Evolutionary conservation across 192 early-diverging fungal species (phyloP), one percentile per base, ranked within the genome.

Genomic region (Linnemannia elongata): DNA sequence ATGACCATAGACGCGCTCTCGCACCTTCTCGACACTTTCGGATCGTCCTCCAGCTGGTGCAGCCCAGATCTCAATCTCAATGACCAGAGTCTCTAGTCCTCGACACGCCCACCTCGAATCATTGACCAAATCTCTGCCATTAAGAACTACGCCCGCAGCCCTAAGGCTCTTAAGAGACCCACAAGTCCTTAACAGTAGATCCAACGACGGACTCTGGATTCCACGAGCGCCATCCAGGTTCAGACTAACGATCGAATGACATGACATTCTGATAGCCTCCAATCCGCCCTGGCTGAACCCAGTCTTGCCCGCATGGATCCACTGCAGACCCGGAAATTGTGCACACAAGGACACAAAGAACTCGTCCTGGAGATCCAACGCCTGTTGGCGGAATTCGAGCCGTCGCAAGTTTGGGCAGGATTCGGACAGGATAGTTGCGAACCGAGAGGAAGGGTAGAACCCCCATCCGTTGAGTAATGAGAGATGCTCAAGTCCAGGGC

Each of bases 161-260:
- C 75, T 73, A 27, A 87, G 7, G 4, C 42, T 79, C 45, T 55
- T 77, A 4, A 87, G 39, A 5, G 78, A 63, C 2, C 42, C 36
- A 57, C 84, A 87, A 7, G 69, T 66, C 20, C 60, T 24, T 1
- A 87, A n/a, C 1, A 87, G 3, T 22, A 69, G 38, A 35, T 69
- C 72, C 38, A 87, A 5, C 9, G 84, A 55, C 4, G 7, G 27
- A 35, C 84, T 87, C 30, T 81, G 79, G 18, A 87, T 81, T 9
- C 84, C 84, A n/a, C 79, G 84, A 42, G 76, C 60, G 24, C 84
- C 84, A 38, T 87, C 84, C 15, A 87, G 13, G 36, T 87, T 81
- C 38, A 87, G 63, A 47, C 84, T 80, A 17, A 81, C 79, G 33
- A 87, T 77, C 24, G 77, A 45, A 20, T 22, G 77, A 35, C 75